phyloP scores from a whole-genome alignment of 2,329 filamentous ascomycete genomes.

The Pestalotiopsis sp. region DNA sequence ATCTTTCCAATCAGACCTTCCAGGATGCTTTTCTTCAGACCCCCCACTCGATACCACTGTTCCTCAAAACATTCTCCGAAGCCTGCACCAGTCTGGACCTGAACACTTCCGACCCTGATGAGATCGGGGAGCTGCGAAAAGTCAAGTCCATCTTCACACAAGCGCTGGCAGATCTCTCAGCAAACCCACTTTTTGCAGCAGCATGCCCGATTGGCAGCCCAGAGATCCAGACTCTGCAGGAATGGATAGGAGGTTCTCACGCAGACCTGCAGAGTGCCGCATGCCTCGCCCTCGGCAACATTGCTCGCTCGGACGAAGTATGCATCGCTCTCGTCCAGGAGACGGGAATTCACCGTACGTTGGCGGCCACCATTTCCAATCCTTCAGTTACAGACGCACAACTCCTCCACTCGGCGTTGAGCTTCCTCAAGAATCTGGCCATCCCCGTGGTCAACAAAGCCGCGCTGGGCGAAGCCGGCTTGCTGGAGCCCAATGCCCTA shows the following conservation, averaged over 20 bases:
- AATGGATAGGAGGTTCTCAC: constrained; percentile 49
- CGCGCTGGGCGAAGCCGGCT: constrained; percentile 44
- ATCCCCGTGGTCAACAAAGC: constrained; percentile 60
- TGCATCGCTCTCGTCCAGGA: constrained; percentile 53
- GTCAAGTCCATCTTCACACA: constrained; percentile 54
- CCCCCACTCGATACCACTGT: constrained; percentile 39
- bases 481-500: constrained; percentile 49
- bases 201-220: constrained; percentile 45
- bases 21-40: constrained; percentile 50
- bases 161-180: constrained; percentile 53
- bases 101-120: constrained; percentile 49
- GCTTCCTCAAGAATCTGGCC: constrained; percentile 67
- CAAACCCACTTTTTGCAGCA: constrained; percentile 47
- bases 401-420: constrained; percentile 58
- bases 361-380: constrained; percentile 48
- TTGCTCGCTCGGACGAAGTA: constrained; percentile 60
- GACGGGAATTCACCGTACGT: constrained; percentile 44
- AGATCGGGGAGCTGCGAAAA: constrained; percentile 48
- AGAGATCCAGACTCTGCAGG: constrained; percentile 43
- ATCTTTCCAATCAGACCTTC: constrained; percentile 56
- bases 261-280: constrained; percentile 56
- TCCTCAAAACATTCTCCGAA: constrained; percentile 52
- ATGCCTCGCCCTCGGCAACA: constrained; percentile 64
- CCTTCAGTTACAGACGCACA: constrained; percentile 44
- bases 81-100: constrained; percentile 46